Base-by-base conservation (phyloP, 2,329 filamentous ascomycete genomes). In the Aspergillus costaricaensis region DNA sequence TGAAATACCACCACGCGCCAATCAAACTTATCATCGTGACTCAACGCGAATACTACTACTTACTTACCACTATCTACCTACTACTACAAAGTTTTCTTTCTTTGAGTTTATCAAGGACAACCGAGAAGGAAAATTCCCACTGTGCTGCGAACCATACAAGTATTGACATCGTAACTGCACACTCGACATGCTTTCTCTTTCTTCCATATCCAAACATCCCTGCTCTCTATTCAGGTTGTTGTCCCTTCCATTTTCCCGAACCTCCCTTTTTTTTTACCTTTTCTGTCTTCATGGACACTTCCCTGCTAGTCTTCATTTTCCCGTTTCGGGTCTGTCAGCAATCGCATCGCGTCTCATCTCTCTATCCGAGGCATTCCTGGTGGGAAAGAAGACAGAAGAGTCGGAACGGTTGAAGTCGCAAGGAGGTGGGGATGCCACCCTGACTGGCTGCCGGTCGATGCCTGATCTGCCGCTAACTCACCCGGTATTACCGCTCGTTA, bases 401-500 rank as follows among this genome's bases (percentile, higher is more conserved):
- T 39, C 57, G 59, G 58, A 60, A 60, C 17, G 38, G 15, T 27
- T 27, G 6, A 27, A 25, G n/a, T 58, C 50, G 53, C 44, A 49
- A 36, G 53, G 39, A 53, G 54, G 62, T 63, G 60, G 63, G 57
- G 54, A 61, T 43, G 57, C 38, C 25, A 17, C 43, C 55, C 21
- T 57, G 58, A 65, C 55, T 63, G 61, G 63, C 58, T 57, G 55
- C 56, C 49, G 58, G 21, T 56, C 54, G 56, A 61, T 65, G 63
- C 63, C 63, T 65, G 63, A 65, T 65, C 63, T 63, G 63, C 63
- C 61, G 53, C 62, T 65, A 65, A 57, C 38, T 19, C 21, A 44
- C 41, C 41, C 41, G 41, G 41, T 44, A 53, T 39, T 38, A 53
- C 21, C 7, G 51, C 6, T 15, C 25, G 21, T 39, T 53, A 44